phyloP scores from a whole-genome alignment of 441 rosid genomes.

The Arabidopsis lyrata region DNA sequence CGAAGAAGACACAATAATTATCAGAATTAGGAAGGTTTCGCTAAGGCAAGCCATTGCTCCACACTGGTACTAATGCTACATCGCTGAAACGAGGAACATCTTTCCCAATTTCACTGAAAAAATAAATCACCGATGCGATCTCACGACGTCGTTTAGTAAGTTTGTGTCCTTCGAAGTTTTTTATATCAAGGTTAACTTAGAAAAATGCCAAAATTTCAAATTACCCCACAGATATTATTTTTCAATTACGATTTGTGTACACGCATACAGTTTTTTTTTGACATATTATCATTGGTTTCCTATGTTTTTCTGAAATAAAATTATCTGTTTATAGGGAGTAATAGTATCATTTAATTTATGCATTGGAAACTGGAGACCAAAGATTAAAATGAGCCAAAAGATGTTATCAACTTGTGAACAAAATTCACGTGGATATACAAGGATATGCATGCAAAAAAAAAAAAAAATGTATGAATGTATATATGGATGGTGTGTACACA shows the following conservation, averaged over 20 bases:
- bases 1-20: conserved; percentile 42
- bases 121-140: background rate
- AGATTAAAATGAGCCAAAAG: background rate
- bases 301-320: too few relatives aligned
- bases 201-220: background rate
- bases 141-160: conserved; percentile 9
- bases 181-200: too few relatives aligned
- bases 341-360: background rate
- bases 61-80: background rate
- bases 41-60: conserved; percentile 53
- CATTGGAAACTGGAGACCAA: background rate
- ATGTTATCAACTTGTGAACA: background rate
- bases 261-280: too few relatives aligned
- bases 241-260: too few relatives aligned
- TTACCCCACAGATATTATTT: background rate
- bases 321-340: background rate
- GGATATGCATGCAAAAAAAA: background rate
- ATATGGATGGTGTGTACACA: conserved; percentile 6
- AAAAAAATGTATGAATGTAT: background rate
- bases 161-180: background rate
- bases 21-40: conserved; percentile 47
- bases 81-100: conserved; percentile 5
- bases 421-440: background rate
- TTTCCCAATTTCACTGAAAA: conserved; percentile 3
- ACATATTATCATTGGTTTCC: too few relatives aligned